Conservation (phyloP, 345 rosid genomes). For the Gossypium sturtianum region DNA sequence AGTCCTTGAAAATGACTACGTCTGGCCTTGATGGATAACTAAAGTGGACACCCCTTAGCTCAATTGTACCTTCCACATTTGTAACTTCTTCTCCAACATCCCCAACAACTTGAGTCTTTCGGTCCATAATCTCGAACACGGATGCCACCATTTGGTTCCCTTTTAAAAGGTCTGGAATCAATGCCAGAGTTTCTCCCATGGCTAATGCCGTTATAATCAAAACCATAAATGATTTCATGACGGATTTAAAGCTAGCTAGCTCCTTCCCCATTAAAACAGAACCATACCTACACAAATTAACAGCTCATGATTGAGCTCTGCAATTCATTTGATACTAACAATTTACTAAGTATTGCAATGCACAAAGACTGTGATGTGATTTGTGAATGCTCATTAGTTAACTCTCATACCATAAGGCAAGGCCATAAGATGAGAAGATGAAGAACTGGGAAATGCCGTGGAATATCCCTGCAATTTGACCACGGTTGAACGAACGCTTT, state of each 20-base stretch:
- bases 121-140: conserved; percentile 72
- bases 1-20: conserved; percentile 62
- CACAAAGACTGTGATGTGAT: background rate
- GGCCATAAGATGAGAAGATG: conserved; percentile 94
- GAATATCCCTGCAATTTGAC: conserved; percentile 86
- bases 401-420: conserved; percentile 71
- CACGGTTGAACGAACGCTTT: conserved; percentile 63
- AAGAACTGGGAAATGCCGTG: conserved; percentile 95
- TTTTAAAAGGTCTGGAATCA: conserved; percentile 84
- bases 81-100: conserved; percentile 61
- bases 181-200: conserved; percentile 91
- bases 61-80: conserved; percentile 67
- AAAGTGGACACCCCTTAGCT: conserved; percentile 61
- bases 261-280: conserved; percentile 86
- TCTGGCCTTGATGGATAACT: conserved; percentile 90
- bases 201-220: conserved; percentile 91
- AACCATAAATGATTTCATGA: conserved; percentile 95
- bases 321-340: background rate
- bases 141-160: conserved; percentile 97
- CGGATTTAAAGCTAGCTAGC: conserved; percentile 64
- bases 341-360: background rate
- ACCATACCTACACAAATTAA: conserved; percentile 61
- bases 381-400: background rate
- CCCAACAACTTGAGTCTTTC: conserved; percentile 57
- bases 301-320: conserved; percentile 2